Evolutionary conservation across 352 stramenopile genomes (phyloP), one percentile per base, ranked within the genome.

Genomic region (Globisporangium apiculatum): DNA sequence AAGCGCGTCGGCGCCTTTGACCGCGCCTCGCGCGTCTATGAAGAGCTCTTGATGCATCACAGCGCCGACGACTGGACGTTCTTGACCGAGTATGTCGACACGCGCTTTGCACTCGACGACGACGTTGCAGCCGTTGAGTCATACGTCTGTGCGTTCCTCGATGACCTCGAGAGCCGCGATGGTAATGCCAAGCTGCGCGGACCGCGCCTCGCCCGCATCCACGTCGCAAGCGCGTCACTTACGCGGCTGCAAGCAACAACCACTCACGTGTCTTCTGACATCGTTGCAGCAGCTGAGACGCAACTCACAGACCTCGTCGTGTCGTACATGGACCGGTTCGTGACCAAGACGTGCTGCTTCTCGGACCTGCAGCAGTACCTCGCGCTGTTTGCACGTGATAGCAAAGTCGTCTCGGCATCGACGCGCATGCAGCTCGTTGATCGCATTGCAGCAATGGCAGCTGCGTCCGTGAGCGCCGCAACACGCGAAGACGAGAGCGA

Each of bases 61-160:
- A 90, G 91, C 59, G 79, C 75, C 0, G 85, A 94, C 58, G 85
- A 94, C 66, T 94, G 85, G 85, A 81, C 71, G 8, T 92, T 91
- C 68, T 67, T 91, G 24, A 79, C 73, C 14, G 73, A 82, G 18
- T 89, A 81, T 55, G 78, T 91, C 37, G 66, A 61, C 24, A 76
- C 75, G 31, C 65, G 66, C 45, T 79, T 91, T 18, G 43, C 81
- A 41, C 57, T 80, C 17, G 65, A 64, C 45, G 60, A 56, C 14
- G 67, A 65, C 24, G 10, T 70, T 9, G 59, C 59, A n/a, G 14
- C 46, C 17, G 60, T 85, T 1, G 59, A 67, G 15, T 58, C 73
- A 38, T 53, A 76, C 40, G 51, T 81, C 10, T 54, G 67, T 8
- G 60, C 42, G 0, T 83, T 86, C 58, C 58, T 87, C 17, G 62